Evolutionary conservation across 331 rosid genomes (phyloP), one percentile per base, ranked within the genome.

Genomic region (Prunus yedoensis): DNA sequence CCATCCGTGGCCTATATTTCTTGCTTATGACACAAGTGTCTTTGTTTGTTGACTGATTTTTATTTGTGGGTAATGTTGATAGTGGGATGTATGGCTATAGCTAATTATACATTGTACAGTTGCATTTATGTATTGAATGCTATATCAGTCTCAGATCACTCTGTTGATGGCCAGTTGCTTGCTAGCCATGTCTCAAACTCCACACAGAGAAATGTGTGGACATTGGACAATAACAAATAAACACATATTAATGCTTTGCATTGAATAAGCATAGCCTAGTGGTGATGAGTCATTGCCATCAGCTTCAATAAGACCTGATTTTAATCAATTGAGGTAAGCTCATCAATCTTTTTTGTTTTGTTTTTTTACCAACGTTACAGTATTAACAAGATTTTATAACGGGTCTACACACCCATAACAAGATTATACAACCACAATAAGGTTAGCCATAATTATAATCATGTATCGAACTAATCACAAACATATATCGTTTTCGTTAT

Each of bases 1-100:
- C 78, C 76, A 74, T 54, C 3, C 77, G 75, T 77, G 85, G 82
- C 68, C 77, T 68, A 66, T 32, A 77, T 57, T 71, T 81, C 64
- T 79, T 60, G 59, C 69, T 53, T 25, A 56, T 82, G 69, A 20
- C 62, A 57, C 23, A 3, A 28, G 57, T 71, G 25, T 77, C 67
- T 76, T n/a, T 47, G 70, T 56, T 56, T 45, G 16, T 1, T 58
- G 78, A 63, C 71, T 70, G 63, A 74, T 79, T 15, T 49, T 78
- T 68, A 47, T 64, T 21, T 76, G 25, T 21, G 64, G 64, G 54
- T 9, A 45, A 49, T 6, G 53, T 43, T 30, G 43, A 46, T 60
- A 28, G 20, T 66, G 65, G 41, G 59, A 76, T 58, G 61, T n/a
- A 10, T n/a, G 14, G 10, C 8, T n/a, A 47, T 16, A 10, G 18